Conservation (phyloP, 257 asterid genomes). For the Misopates orontium region DNA sequence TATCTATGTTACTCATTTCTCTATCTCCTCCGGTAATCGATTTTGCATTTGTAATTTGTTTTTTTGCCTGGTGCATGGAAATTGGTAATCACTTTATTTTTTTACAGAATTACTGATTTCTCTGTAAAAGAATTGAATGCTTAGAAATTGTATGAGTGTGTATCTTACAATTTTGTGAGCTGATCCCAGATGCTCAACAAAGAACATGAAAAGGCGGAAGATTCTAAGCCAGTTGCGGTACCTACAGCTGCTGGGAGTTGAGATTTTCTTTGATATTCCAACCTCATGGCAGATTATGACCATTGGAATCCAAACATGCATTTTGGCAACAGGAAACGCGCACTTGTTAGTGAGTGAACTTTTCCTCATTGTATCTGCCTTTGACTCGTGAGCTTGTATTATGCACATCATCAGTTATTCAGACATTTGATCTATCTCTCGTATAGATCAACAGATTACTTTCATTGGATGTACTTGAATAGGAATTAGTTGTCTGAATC, state of each 20-base stretch:
- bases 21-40: not conserved
- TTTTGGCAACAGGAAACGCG: too few relatives aligned
- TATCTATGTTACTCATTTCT: not conserved
- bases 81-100: too few relatives aligned
- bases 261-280: not conserved
- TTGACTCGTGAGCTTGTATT: too few relatives aligned
- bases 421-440: too few relatives aligned
- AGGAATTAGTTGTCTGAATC: too few relatives aligned
- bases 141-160: not conserved
- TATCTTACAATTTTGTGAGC: conserved; percentile 9
- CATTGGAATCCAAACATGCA: not conserved
- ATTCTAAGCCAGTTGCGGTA: conserved; percentile 55
- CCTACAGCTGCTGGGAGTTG: conserved; percentile 5
- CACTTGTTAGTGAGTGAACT: too few relatives aligned
- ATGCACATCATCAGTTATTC: too few relatives aligned
- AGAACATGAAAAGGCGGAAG: conserved; percentile 91
- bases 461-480: too few relatives aligned
- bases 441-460: too few relatives aligned
- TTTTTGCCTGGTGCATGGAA: not conserved
- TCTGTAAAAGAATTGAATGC: too few relatives aligned
- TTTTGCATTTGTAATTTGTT: not conserved
- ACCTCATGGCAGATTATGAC: not conserved
- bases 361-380: too few relatives aligned
- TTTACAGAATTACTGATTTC: not conserved
- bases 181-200: conserved; percentile 82